phyloP scores from a whole-genome alignment of 345 rosid genomes.

The Lagerstroemia speciosa region DNA sequence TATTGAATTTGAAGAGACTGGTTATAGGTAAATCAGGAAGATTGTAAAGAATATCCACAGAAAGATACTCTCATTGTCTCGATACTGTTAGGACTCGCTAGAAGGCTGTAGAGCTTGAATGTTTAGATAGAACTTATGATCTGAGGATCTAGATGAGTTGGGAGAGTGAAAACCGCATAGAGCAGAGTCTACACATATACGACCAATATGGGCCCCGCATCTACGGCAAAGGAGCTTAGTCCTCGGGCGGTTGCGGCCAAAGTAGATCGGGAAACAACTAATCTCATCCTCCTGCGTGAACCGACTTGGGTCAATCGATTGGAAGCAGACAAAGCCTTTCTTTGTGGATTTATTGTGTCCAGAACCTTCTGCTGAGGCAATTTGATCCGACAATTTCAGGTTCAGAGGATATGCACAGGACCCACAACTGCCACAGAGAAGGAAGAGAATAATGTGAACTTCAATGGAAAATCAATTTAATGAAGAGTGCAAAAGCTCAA shows the following conservation, averaged over 20 bases:
- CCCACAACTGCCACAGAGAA: conserved; percentile 6
- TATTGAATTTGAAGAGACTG: neutral
- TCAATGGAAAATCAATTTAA: neutral
- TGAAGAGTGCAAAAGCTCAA: neutral
- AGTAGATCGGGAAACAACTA: conserved; percentile 4
- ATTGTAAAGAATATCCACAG: neutral
- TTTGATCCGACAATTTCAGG: conserved; percentile 9
- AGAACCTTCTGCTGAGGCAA: neutral
- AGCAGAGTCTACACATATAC: conserved; percentile 1
- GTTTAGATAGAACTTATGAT: conserved; percentile 9
- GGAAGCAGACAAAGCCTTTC: conserved; percentile 7
- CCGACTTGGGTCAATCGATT: conserved; percentile 7
- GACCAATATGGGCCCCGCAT: conserved; percentile 6
- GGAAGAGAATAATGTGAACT: neutral
- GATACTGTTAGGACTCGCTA: neutral
- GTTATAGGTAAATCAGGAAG: neutral
- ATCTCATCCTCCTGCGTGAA: conserved; percentile 12
- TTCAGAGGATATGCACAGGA: conserved; percentile 15
- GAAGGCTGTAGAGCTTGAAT: conserved; percentile 10
- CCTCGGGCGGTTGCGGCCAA: conserved; percentile 4
- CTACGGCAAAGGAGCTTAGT: conserved; percentile 13
- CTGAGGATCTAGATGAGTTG: conserved; percentile 10
- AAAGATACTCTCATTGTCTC: neutral
- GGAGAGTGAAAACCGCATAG: conserved; percentile 8
- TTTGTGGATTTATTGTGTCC: conserved; percentile 2